These are phyloP conservation scores for Diddensiella transvaalensis DNA, from an alignment of 805 yeast species.

Conservation along the genomic window DNA sequence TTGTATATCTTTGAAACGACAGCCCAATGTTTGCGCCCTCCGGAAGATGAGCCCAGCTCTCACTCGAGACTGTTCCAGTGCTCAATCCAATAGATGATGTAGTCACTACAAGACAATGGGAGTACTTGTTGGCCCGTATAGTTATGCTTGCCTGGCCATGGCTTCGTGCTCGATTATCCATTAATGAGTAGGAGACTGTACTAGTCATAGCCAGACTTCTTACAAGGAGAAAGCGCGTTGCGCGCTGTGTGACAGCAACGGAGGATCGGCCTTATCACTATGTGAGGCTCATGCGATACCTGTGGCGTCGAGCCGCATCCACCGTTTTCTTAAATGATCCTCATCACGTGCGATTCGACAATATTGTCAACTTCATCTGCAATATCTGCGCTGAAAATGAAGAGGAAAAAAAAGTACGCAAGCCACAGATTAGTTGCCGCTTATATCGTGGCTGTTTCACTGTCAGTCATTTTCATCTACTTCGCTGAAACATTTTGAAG, in stretches of 20 bases:
- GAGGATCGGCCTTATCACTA: background rate
- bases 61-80: background rate
- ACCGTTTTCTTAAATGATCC: too few species aligned
- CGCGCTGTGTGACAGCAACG: too few species aligned
- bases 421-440: conserved; percentile 5
- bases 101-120: background rate
- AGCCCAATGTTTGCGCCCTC: conserved; percentile 2
- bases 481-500: background rate
- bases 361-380: background rate
- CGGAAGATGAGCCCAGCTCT: background rate
- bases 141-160: too few species aligned
- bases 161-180: too few species aligned
- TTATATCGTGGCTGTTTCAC: conserved; percentile 2
- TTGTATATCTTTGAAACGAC: background rate
- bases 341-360: background rate
- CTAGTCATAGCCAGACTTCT: too few species aligned
- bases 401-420: background rate
- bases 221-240: too few species aligned
- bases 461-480: background rate
- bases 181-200: too few species aligned
- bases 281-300: background rate
- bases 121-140: background rate
- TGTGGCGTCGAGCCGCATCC: background rate
- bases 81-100: background rate
- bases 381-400: background rate